Evolutionary conservation across 2,329 filamentous ascomycete species (phyloP), one percentile per base, ranked within the genome.

Genomic region (Aspergillus sp.): DNA sequence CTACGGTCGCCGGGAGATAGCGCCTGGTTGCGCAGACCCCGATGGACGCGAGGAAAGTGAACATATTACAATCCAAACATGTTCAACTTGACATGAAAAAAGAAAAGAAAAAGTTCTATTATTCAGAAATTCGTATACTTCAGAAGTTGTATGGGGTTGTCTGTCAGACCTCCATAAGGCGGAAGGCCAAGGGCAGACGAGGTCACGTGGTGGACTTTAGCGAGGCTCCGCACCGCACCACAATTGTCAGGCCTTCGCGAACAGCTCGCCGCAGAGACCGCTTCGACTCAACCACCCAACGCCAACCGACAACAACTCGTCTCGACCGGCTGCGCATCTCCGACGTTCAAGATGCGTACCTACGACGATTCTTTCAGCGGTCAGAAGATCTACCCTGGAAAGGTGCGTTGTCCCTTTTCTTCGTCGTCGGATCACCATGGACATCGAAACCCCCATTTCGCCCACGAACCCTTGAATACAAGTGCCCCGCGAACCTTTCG

Each of bases 341-440:
- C 66, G 70, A 72, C 75, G 76, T 76, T 76, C 80, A 85, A 80
- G 73, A 87, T 87, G 84, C 82, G 84, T 81, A 86, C 84, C 77
- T 89, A 88, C 85, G 86, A 89, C 80, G 86, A 89, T 74, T 82
- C 83, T 71, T 89, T 89, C 83, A 86, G 82, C 77, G 86, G 85
- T 72, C 79, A 84, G 79, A 88, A 87, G 81, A 88, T 89, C 79
- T 89, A 88, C 82, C 86, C 86, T 72, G 86, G 86, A 78, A 88
- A 88, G 86, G 86, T 88, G 81, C 75, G 82, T 75, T 62, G 49
- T 58, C 53, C 53, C 59, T 54, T 57, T 50, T 55, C 52, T 57
- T 54, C 57, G 20, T 22, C 17, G 35, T 22, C 32, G 24, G 19
- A 30, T 32, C 40, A 22, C 19, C 40, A 20, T 22, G 5, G 19